phyloP scores from a whole-genome alignment of 306 rosid species.

The Vachellia pachyceras region DNA sequence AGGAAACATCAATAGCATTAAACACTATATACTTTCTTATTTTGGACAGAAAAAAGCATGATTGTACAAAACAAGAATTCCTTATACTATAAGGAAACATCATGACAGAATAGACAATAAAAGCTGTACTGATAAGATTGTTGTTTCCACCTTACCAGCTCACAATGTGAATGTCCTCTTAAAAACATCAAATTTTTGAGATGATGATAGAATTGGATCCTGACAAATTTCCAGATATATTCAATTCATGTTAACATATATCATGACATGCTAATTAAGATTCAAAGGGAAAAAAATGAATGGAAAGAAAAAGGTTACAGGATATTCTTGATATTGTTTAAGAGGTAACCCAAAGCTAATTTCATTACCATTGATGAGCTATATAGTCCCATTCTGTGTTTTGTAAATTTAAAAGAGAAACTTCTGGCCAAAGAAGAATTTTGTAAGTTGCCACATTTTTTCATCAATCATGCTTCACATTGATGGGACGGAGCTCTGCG shows the following conservation, averaged over 20 bases:
- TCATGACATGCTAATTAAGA: constrained; percentile 1
- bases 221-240: constrained; percentile 31
- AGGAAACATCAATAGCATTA: neutral
- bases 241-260: neutral
- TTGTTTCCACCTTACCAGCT: neutral
- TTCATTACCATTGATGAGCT: constrained; percentile 12
- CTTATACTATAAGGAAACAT: neutral
- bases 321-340: neutral
- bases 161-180: constrained; percentile 27
- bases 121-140: neutral
- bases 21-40: neutral
- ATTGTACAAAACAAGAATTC: neutral
- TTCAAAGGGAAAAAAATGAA: neutral
- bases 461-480: neutral
- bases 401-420: neutral
- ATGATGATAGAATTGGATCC: constrained; percentile 56
- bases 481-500: neutral
- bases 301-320: neutral
- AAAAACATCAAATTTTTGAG: constrained; percentile 40
- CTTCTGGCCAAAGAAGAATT: neutral
- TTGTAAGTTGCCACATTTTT: neutral
- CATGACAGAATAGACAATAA: neutral
- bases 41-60: neutral
- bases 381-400: constrained; percentile 19
- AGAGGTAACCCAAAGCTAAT: neutral